phyloP scores from a whole-genome alignment of 2,329 filamentous ascomycete species.

The Fusarium nisikadoi region DNA sequence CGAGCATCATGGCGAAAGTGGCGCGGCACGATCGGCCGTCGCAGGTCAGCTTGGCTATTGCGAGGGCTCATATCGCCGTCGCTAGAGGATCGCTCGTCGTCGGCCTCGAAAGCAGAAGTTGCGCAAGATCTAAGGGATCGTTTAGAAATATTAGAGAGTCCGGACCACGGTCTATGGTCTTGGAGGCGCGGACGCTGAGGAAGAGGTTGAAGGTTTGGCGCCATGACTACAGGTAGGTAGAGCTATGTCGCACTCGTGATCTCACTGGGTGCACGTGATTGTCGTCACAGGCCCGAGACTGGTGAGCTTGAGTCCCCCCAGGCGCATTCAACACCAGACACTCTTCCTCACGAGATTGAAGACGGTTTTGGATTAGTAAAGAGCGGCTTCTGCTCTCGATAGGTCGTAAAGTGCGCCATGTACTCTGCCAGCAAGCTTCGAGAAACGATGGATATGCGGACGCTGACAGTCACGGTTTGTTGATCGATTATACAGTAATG shows the following conservation, averaged over 20 bases:
- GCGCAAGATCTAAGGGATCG: conserved; percentile 65
- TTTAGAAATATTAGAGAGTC: conserved; percentile 64
- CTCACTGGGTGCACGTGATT: conserved; percentile 43
- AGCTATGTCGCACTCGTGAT: conserved; percentile 34
- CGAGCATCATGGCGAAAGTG: conserved; percentile 89
- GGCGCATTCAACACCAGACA: conserved; percentile 8
- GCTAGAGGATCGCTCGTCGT: conserved; percentile 72
- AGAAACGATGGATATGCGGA: not conserved
- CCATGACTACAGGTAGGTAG: conserved; percentile 23
- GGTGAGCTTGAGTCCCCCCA: conserved; percentile 4
- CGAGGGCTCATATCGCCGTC: conserved; percentile 50
- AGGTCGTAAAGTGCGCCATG: conserved; percentile 24
- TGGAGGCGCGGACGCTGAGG: conserved; percentile 54
- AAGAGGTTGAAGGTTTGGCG: conserved; percentile 40
- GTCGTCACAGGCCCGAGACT: conserved; percentile 39
- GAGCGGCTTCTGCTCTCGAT: conserved; percentile 19
- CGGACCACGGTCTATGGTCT: conserved; percentile 58
- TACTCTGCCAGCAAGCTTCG: conserved; percentile 18
- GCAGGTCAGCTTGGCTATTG: conserved; percentile 52
- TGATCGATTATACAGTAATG: not conserved
- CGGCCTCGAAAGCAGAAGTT: conserved; percentile 73
- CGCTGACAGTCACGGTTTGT: not conserved
- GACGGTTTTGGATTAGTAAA: conserved; percentile 1
- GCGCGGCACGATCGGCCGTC: conserved; percentile 55
- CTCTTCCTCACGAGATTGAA: conserved; percentile 11